phyloP scores from a whole-genome alignment of 352 stramenopile genomes.

The Phytophthora pseudosyringae region DNA sequence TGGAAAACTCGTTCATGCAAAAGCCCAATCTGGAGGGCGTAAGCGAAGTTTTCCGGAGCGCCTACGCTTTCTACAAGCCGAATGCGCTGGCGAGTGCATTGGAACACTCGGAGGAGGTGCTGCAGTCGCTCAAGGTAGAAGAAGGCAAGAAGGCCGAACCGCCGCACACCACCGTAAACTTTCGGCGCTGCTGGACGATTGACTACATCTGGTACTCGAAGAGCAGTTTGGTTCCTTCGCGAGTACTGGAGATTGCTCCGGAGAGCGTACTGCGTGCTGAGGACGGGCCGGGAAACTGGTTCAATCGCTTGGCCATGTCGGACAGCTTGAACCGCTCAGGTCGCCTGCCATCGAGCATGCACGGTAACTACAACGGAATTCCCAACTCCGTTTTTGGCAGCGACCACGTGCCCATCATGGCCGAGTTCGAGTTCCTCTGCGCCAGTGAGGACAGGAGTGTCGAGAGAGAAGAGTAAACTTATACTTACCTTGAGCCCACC shows the following conservation, averaged over 20 bases:
- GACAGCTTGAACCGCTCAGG: constrained; percentile 76
- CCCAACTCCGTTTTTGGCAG: constrained; percentile 86
- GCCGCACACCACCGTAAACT: constrained; percentile 89
- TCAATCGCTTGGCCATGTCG: constrained; percentile 71
- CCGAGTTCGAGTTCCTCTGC: constrained; percentile 81
- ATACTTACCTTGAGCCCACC: background rate
- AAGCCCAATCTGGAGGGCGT: constrained; percentile 80
- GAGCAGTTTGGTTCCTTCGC: constrained; percentile 60
- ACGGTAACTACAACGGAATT: constrained; percentile 89
- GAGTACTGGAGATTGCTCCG: constrained; percentile 76
- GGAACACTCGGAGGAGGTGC: constrained; percentile 30
- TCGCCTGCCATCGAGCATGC: constrained; percentile 61
- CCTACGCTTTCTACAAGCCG: constrained; percentile 71
- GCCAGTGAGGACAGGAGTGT: constrained; percentile 23
- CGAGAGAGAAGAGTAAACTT: constrained; percentile 1
- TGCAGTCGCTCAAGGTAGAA: constrained; percentile 39
- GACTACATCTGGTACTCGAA: constrained; percentile 91
- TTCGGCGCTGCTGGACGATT: constrained; percentile 87
- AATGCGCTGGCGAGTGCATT: constrained; percentile 52
- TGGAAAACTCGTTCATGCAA: constrained; percentile 89
- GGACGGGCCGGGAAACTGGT: constrained; percentile 79
- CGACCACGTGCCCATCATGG: constrained; percentile 89
- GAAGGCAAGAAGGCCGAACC: constrained; percentile 69
- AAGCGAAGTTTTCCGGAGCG: constrained; percentile 72
- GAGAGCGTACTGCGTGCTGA: constrained; percentile 74